Conservation (phyloP, 176 grass and related monocot species). For the Metroxylon sagu region DNA sequence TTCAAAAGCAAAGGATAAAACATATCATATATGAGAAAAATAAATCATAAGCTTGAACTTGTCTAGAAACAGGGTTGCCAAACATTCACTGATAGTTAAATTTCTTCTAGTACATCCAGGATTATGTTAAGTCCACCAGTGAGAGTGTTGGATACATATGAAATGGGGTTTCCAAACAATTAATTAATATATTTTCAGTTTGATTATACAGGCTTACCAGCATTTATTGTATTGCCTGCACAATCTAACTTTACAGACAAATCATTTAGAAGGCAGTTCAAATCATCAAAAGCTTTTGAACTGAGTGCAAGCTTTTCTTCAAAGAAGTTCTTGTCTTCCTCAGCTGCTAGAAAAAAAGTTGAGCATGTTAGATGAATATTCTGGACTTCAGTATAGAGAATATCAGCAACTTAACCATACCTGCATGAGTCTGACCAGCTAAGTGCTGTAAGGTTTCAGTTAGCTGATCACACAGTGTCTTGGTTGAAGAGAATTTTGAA, state of each 20-base stretch:
- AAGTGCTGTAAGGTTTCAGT: conserved; percentile 76
- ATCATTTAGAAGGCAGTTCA: conserved; percentile 45
- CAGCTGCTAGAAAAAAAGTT: conserved; percentile 40
- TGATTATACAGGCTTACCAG: conserved; percentile 25
- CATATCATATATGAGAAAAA: too few relatives aligned
- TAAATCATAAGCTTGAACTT: too few relatives aligned
- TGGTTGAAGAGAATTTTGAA: conserved; percentile 80
- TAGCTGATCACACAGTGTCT: conserved; percentile 72
- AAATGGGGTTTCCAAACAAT: too few relatives aligned
- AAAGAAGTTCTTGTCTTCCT: conserved; percentile 65
- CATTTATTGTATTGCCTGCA: conserved; percentile 42
- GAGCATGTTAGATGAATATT: conserved; percentile 22
- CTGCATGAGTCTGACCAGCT: conserved; percentile 62
- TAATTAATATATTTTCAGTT: too few relatives aligned
- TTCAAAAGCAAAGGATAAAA: conserved; percentile 15
- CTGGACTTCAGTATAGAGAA: neutral
- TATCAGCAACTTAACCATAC: conserved; percentile 23
- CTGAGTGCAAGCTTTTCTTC: conserved; percentile 57
- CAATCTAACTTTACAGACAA: conserved; percentile 53
- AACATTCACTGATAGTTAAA: too few relatives aligned
- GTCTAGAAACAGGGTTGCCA: too few relatives aligned
- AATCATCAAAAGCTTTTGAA: conserved; percentile 64
- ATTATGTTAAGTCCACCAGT: too few relatives aligned
- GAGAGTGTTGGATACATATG: too few relatives aligned
- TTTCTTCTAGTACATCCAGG: too few relatives aligned